Evolutionary conservation across 768 basidiomycete genomes (phyloP).

Genomic region (Favolaschia claudopus): DNA sequence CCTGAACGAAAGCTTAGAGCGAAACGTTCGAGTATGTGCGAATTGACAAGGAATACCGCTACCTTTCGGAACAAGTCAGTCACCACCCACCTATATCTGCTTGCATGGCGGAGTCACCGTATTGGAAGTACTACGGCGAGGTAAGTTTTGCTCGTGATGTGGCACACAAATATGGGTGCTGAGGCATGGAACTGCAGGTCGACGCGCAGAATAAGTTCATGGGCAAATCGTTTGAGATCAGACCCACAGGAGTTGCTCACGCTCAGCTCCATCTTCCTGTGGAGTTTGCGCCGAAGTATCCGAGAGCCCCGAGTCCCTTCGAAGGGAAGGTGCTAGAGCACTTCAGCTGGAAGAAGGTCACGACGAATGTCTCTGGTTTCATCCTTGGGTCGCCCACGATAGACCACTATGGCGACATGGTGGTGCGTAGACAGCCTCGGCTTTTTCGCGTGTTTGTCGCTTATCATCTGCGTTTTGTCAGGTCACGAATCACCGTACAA

Average conservation of each 20-base stretch:
- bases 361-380: constrained; percentile 90
- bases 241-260: constrained; percentile 94
- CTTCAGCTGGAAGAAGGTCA: constrained; percentile 96
- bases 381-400: constrained; percentile 89
- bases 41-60: constrained; percentile 88
- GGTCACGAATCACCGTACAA: constrained; percentile 91
- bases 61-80: constrained; percentile 95
- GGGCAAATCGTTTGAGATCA: constrained; percentile 95
- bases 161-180: background rate
- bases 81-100: constrained; percentile 98
- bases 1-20: constrained; percentile 51
- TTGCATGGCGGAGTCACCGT: constrained; percentile 91
- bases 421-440: constrained; percentile 57
- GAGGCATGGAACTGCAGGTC: constrained; percentile 56
- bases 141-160: constrained; percentile 40
- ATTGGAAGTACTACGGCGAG: constrained; percentile 93
- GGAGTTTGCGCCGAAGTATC: constrained; percentile 68
- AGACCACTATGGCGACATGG: constrained; percentile 95
- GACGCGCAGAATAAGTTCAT: constrained; percentile 97
- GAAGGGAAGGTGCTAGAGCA: constrained; percentile 80
- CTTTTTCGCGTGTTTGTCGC: background rate
- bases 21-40: constrained; percentile 96
- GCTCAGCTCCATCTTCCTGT: constrained; percentile 80
- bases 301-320: constrained; percentile 54
- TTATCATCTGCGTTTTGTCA: constrained; percentile 33